Base-by-base conservation (phyloP, 441 rosid genomes). In the Hura crepitans region DNA sequence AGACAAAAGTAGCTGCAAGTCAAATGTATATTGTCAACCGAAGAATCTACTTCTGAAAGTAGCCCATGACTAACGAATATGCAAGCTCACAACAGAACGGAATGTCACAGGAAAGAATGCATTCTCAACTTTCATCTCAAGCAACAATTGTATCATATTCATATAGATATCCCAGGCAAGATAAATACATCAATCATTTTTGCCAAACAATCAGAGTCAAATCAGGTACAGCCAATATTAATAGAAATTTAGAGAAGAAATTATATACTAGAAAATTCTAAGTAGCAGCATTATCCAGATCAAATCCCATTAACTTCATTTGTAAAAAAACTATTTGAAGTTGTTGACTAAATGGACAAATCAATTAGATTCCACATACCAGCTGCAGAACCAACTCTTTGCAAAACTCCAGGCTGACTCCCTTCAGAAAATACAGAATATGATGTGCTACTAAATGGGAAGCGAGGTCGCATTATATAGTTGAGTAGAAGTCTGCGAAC, bases 301-400 rank as follows among this genome's bases (percentile, higher is more conserved):
- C 59, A 57, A 63, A 15, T 54, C 31, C 25, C 42, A 28, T 20
- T 9, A 31, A 23, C 39, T 39, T 1, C 31, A 37, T 59, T 25
- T 20, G 17, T 17, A 59, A 66, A 7, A 43, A 33, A 33, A 56
- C 47, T 61, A 60, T 30, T 66, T 60, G 35, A 67, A 33, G 35
- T 11, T 17, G 57, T 45, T 30, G 25, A 31, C 9, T 3, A 56
- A 56, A 27, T 12, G 71, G 23, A 45, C 25, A 20, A 27, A 12
- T 54, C 64, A 71, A 65, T 23, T 45, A 28, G 62, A 66, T 74
- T 46, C 56, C 79, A 43, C 78, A 55, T 88, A 92, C 99, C 96
- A 78, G 99, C 99, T 65, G 90, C 97, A 73, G 95, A 89, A 71
- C 99, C 86, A 70, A 92, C 97, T 89, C 95, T 91, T 74, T 90